These are phyloP conservation scores for Arabidopsis lyrata DNA, from an alignment of 441 rosid species.

Conservation along the genomic window DNA sequence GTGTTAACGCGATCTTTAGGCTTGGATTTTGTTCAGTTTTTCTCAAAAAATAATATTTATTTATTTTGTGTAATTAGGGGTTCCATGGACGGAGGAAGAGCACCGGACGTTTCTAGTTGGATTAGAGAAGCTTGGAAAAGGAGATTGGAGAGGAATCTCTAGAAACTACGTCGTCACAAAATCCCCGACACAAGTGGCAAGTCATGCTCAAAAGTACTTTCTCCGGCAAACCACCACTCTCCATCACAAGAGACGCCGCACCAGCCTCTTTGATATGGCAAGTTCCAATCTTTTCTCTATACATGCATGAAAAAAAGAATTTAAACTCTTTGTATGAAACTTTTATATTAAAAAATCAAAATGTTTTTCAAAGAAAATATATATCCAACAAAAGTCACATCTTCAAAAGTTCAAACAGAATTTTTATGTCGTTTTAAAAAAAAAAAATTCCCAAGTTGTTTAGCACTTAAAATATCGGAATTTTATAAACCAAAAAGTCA, in stretches of 20 bases:
- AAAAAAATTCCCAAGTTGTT: not conserved
- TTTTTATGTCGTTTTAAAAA: constrained; percentile 4
- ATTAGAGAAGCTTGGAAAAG: constrained; percentile 84
- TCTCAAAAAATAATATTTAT: not conserved
- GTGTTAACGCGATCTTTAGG: not conserved
- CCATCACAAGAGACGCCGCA: constrained; percentile 79
- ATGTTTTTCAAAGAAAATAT: not conserved
- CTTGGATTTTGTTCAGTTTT: not conserved
- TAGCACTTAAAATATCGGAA: constrained; percentile 11
- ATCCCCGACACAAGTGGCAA: constrained; percentile 95
- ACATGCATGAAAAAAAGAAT: not conserved
- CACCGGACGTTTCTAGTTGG: constrained; percentile 72
- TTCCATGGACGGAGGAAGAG: constrained; percentile 93
- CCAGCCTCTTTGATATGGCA: constrained; percentile 89
- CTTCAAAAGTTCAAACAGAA: constrained; percentile 8
- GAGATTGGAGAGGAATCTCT: constrained; percentile 96
- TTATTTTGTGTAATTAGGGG: constrained; percentile 55
- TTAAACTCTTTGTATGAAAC: not conserved
- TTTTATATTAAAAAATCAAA: not conserved
- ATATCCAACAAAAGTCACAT: constrained; percentile 27
- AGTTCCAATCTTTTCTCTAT: constrained; percentile 1
- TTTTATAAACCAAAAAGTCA: constrained; percentile 30
- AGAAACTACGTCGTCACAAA: constrained; percentile 76
- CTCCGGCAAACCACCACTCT: constrained; percentile 68
- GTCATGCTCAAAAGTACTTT: constrained; percentile 91